These are phyloP conservation scores for Pseudogymnoascus sp. DNA, from an alignment of 2,329 filamentous ascomycete genomes.

Conservation along the genomic window DNA sequence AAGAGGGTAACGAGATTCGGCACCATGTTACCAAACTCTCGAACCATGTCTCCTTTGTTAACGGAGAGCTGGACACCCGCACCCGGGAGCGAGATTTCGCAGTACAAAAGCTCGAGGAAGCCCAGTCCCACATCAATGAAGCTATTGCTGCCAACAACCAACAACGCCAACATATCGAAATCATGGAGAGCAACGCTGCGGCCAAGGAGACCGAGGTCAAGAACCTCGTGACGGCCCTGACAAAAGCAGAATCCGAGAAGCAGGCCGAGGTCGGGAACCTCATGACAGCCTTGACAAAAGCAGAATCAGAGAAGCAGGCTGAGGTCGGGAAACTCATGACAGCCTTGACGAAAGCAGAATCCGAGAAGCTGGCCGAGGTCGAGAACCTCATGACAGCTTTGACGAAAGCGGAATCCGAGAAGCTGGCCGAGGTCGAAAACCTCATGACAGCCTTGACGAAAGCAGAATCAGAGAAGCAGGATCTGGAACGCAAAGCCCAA, in stretches of 20 bases:
- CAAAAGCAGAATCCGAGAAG: background rate
- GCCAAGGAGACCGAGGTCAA: background rate
- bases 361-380: background rate
- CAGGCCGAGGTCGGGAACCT: background rate
- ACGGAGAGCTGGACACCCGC: background rate
- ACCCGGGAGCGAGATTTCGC: slow-evolving; percentile 3
- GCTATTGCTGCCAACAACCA: background rate
- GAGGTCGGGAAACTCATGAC: background rate
- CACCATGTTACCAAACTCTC: background rate
- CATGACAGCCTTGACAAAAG: background rate
- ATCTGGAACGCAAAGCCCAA: background rate
- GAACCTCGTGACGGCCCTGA: background rate
- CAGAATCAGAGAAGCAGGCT: background rate
- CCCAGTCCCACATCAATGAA: background rate
- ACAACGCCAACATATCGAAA: background rate
- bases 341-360: background rate
- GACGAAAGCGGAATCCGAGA: background rate
- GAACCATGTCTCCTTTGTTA: background rate
- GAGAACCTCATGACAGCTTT: background rate
- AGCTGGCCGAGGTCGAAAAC: background rate
- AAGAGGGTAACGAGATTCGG: background rate
- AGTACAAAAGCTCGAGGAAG: background rate
- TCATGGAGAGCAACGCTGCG: background rate
- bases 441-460: background rate
- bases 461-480: background rate